Evolutionary conservation across 805 yeast genomes (phyloP).

Genomic region (Yarrowia divulgata): DNA sequence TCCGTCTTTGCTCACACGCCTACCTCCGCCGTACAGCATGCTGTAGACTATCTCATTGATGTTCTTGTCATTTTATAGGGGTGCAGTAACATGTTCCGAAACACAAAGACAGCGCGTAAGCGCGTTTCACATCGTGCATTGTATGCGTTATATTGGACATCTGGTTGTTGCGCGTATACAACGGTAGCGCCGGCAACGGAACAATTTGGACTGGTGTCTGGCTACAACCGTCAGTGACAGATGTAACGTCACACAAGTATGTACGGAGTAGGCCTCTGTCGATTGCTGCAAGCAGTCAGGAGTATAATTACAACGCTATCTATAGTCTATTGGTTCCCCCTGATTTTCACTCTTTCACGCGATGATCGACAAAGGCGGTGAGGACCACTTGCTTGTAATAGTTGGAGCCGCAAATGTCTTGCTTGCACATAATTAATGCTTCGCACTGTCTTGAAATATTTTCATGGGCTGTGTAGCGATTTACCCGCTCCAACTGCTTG

Average conservation of each 20-base stretch:
- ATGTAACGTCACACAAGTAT: not conserved
- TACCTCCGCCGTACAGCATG: not conserved
- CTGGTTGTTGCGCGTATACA: too few species aligned
- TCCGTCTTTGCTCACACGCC: too few species aligned
- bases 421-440: not conserved
- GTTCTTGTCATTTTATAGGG: not conserved
- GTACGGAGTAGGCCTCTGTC: too few species aligned
- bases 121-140: not conserved
- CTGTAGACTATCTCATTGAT: not conserved
- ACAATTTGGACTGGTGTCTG: too few species aligned
- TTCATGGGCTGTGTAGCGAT: conserved; percentile 2
- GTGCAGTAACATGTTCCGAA: not conserved
- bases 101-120: not conserved
- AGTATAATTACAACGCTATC: not conserved
- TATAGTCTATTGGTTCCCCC: not conserved
- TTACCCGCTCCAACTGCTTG: conserved; percentile 1
- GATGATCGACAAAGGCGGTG: not conserved
- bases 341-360: not conserved
- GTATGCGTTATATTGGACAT: not conserved
- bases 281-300: not conserved
- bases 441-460: not conserved
- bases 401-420: not conserved
- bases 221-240: too few species aligned
- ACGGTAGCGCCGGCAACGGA: too few species aligned
- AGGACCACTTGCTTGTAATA: not conserved